A percentile compares a stretch with the other conserved stretches of the same genome.
Conservation (phyloP, 1,284 basidiomycete genomes). For the Vanrija pseudolonga region DNA sequence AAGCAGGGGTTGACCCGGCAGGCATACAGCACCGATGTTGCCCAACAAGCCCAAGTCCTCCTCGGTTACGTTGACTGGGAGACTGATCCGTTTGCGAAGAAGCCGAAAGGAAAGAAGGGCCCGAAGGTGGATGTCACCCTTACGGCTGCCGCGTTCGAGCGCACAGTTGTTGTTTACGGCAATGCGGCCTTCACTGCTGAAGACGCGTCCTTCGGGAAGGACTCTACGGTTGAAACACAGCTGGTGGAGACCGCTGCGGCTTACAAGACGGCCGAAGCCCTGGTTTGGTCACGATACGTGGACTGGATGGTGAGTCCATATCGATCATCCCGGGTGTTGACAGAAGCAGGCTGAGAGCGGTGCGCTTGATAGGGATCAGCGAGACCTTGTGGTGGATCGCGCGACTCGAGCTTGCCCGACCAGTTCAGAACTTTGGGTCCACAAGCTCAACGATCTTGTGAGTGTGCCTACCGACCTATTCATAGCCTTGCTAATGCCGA, state of each 20-base stretch:
- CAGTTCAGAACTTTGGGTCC: conserved; percentile 35
- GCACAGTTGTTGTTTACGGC: conserved; percentile 61
- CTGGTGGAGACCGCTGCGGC: conserved; percentile 21
- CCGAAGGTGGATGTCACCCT: conserved; percentile 56
- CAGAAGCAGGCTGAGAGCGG: neutral
- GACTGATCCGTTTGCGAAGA: conserved; percentile 53
- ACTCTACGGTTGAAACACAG: conserved; percentile 51
- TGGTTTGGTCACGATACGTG: conserved; percentile 38
- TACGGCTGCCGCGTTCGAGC: conserved; percentile 65
- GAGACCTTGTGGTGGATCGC: neutral
- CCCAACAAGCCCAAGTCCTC: conserved; percentile 22
- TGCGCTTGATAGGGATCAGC: too few species aligned
- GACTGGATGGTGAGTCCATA: conserved; percentile 29
- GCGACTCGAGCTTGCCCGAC: conserved; percentile 40
- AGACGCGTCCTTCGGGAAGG: conserved; percentile 56
- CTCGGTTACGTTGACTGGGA: conserved; percentile 43
- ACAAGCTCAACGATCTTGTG: conserved; percentile 25
- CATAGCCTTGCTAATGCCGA: neutral
- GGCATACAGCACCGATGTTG: conserved; percentile 16
- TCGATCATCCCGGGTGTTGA: too few species aligned
- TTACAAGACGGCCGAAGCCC: conserved; percentile 41
- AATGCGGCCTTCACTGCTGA: conserved; percentile 53
- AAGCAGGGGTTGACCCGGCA: conserved; percentile 3
- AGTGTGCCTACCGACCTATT: neutral
- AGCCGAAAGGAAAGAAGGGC: conserved; percentile 45